Evolutionary conservation across 2,329 filamentous ascomycete species (phyloP), one percentile per base, ranked within the genome.

Genomic region (Ceratocystis smalleyi): DNA sequence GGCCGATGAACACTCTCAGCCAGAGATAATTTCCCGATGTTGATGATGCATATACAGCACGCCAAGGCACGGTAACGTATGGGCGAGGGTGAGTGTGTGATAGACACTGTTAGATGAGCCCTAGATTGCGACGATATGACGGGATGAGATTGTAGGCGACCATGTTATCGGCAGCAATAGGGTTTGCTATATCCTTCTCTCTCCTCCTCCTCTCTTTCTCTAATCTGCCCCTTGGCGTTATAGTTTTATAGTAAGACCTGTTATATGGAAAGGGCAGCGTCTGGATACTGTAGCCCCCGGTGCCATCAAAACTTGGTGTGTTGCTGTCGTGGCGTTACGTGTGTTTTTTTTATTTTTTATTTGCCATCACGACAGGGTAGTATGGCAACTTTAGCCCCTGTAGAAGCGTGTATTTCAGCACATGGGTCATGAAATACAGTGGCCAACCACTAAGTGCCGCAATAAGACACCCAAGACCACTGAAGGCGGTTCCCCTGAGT

Each of bases 351-450:
- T 19, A 35, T 15, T n/a, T 57, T 27, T 35, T 57, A 24, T n/a
- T 57, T 57, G 54, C 54, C 54, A 57, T 57, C 54, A 57, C 54
- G 7, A 57, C 54, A 30, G 51, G 51, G 51, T 55, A 55, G 24
- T 7, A 55, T 55, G 51, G 32, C 30, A 40, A 35, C 54, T 57
- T 57, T 32, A 57, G 27, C 30, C 54, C 54, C 54, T 57, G 54
- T 57, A 57, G 54, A 27, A 19, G 54, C 3, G 8, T 3, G 2
- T 5, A 7, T 57, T 57, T n/a, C 54, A 57, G 27, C 27, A 30
- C 54, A 4, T 2, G 7, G 7, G 19, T 7, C 15, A 4, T 51
- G 19, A 35, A 57, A 57, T 57, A 57, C 27, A 57, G 54, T 19
- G 30, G 27, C 3, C 27, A 1, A 24, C 15, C 17, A n/a, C 27